Percentiles rank a stretch among this genome's conserved stretches.
phyloP scores from a whole-genome alignment of 148 eudicot species.

The Persicaria tinctoria region DNA sequence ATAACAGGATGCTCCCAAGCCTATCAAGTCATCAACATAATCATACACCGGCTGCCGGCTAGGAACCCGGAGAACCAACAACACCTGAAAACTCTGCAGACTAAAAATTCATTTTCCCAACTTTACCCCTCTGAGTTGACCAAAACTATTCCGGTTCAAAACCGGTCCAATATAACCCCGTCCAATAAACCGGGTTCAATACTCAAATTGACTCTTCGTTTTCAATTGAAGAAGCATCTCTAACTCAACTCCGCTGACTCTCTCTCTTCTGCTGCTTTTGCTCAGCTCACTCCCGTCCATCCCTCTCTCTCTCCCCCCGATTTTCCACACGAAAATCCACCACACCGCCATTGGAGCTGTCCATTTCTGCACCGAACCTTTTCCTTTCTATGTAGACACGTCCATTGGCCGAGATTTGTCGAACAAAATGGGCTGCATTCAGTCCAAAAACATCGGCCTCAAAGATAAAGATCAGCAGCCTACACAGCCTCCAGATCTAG shows the following conservation, averaged over 20 bases:
- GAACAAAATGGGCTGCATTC: slow-evolving; percentile 39
- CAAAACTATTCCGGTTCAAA: too few relatives aligned
- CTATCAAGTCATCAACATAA: too few relatives aligned
- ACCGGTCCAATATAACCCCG: too few relatives aligned
- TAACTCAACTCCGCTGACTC: too few relatives aligned
- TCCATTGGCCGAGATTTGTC: neutral
- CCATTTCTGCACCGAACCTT: slow-evolving; percentile 2
- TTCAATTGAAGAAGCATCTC: too few relatives aligned
- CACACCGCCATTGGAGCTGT: neutral
- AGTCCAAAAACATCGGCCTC: slow-evolving; percentile 30
- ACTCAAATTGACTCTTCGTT: neutral
- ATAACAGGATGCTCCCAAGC: too few relatives aligned
- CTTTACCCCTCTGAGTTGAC: too few relatives aligned
- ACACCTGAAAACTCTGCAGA: too few relatives aligned
- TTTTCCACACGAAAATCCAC: slow-evolving; percentile 4
- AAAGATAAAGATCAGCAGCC: slow-evolving; percentile 13
- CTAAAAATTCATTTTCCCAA: too few relatives aligned
- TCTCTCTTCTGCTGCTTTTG: slow-evolving; percentile 8
- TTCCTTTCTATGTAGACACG: neutral
- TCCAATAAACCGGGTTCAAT: neutral
- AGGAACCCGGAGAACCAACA: too few relatives aligned
- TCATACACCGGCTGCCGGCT: too few relatives aligned
- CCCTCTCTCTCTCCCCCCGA: slow-evolving; percentile 3
- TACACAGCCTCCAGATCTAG: slow-evolving; percentile 35
- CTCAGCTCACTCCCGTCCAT: slow-evolving; percentile 9